Evolutionary conservation across 2,329 filamentous ascomycete genomes (phyloP).

Genomic region (Epichloe aotearoae): DNA sequence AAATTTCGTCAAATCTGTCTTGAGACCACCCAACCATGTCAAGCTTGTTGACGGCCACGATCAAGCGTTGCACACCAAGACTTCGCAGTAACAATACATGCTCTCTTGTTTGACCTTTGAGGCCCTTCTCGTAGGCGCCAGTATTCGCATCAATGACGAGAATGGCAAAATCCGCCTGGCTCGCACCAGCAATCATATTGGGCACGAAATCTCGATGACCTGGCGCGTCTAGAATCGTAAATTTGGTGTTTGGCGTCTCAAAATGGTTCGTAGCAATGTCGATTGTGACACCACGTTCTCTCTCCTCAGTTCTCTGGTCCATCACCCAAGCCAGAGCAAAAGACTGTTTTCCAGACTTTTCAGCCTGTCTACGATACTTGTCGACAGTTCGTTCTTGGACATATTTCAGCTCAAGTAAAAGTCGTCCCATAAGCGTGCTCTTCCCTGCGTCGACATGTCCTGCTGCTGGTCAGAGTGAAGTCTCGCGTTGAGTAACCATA

Average conservation of each 20-base stretch:
- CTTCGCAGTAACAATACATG: conserved; percentile 82
- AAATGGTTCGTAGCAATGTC: conserved; percentile 94
- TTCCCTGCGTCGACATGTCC: conserved; percentile 97
- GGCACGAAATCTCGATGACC: conserved; percentile 94
- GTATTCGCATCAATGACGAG: conserved; percentile 84
- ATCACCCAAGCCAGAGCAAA: conserved; percentile 96
- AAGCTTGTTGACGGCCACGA: conserved; percentile 92
- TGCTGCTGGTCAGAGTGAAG: conserved; percentile 17
- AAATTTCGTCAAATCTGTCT: conserved; percentile 73
- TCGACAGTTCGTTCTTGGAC: conserved; percentile 82
- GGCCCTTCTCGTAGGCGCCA: conserved; percentile 84
- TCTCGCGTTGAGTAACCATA: neutral
- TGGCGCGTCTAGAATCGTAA: conserved; percentile 91
- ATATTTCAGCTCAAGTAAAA: conserved; percentile 77
- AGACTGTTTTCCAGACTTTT: conserved; percentile 84
- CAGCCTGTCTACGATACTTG: conserved; percentile 76
- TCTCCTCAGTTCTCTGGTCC: conserved; percentile 82
- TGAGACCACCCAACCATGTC: conserved; percentile 76
- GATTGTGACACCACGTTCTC: conserved; percentile 83
- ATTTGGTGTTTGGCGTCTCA: conserved; percentile 72
- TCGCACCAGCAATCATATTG: conserved; percentile 97
- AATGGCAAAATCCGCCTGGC: conserved; percentile 90
- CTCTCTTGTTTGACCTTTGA: conserved; percentile 89
- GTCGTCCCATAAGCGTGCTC: conserved; percentile 92
- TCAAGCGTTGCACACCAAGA: conserved; percentile 75